Evolutionary conservation across 2,329 filamentous ascomycete genomes (phyloP).

Genomic region (Scopulariopsis brevicaulis): DNA sequence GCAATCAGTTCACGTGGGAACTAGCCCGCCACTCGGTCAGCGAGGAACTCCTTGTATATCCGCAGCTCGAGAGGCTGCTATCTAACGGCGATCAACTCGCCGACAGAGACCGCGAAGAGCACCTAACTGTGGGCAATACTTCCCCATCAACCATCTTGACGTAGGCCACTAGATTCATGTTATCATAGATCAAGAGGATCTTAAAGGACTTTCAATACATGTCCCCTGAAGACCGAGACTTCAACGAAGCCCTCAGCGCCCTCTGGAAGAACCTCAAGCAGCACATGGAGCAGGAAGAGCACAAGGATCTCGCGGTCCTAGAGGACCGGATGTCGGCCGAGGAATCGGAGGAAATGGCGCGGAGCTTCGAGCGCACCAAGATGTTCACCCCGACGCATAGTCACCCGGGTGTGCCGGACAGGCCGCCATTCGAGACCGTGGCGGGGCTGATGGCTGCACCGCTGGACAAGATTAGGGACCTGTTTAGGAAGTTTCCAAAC

Average conservation of each 20-base stretch:
- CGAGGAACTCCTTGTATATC: slow-evolving; percentile 40
- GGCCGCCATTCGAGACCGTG: slow-evolving; percentile 43
- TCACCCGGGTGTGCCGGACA: slow-evolving; percentile 37
- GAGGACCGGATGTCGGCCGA: slow-evolving; percentile 25
- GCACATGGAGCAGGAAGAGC: slow-evolving; percentile 40
- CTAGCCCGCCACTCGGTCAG: slow-evolving; percentile 33
- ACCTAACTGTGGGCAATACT: slow-evolving; percentile 23
- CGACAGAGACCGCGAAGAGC: slow-evolving; percentile 33
- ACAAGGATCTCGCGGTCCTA: slow-evolving; percentile 32
- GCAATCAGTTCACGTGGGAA: slow-evolving; percentile 37
- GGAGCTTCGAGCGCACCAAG: slow-evolving; percentile 38
- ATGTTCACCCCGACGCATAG: slow-evolving; percentile 37
- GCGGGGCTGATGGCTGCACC: slow-evolving; percentile 42
- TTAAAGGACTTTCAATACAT: slow-evolving; percentile 38
- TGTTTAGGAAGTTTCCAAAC: slow-evolving; percentile 35
- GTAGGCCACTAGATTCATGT: not conserved
- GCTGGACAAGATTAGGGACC: slow-evolving; percentile 41
- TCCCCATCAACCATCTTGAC: not conserved
- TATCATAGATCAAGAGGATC: slow-evolving; percentile 35
- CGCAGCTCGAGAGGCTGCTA: slow-evolving; percentile 37
- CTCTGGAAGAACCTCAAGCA: slow-evolving; percentile 29
- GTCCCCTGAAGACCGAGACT: slow-evolving; percentile 23
- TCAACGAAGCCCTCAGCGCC: slow-evolving; percentile 26
- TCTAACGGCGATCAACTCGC: slow-evolving; percentile 28
- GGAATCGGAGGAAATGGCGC: slow-evolving; percentile 22